Evolutionary conservation across 345 rosid genomes (phyloP).

Genomic region (Lenwebbia sp.): DNA sequence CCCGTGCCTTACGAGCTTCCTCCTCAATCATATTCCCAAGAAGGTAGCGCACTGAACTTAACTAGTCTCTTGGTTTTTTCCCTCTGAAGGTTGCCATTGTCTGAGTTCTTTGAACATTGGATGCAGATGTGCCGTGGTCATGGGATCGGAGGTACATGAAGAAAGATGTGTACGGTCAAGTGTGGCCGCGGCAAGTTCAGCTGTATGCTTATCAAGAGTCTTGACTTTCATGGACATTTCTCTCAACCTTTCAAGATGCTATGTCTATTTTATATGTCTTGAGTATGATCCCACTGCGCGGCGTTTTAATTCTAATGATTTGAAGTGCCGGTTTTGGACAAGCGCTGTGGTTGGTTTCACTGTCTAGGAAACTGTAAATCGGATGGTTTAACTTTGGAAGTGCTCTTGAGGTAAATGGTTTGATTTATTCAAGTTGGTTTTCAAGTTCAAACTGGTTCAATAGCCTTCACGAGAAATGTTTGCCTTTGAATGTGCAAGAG

Average conservation of each 20-base stretch:
- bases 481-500: neutral
- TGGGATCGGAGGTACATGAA: constrained; percentile 74
- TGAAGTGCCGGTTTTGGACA: neutral
- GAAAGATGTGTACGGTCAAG: constrained; percentile 78
- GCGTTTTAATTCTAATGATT: neutral
- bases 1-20: constrained; percentile 84
- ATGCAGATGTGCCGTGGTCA: constrained; percentile 86
- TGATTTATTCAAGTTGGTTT: neutral
- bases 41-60: constrained; percentile 29
- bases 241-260: neutral
- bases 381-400: neutral
- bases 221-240: neutral
- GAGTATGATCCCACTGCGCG: neutral
- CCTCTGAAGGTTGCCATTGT: neutral
- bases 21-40: constrained; percentile 55
- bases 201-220: constrained; percentile 20
- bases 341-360: neutral
- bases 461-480: neutral
- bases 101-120: neutral
- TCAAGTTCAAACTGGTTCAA: neutral
- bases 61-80: neutral
- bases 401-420: neutral
- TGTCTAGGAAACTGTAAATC: neutral
- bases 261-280: neutral
- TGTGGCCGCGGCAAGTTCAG: constrained; percentile 53